phyloP scores from a whole-genome alignment of 73 alveolate genomes.

The Uronychia setigera region DNA sequence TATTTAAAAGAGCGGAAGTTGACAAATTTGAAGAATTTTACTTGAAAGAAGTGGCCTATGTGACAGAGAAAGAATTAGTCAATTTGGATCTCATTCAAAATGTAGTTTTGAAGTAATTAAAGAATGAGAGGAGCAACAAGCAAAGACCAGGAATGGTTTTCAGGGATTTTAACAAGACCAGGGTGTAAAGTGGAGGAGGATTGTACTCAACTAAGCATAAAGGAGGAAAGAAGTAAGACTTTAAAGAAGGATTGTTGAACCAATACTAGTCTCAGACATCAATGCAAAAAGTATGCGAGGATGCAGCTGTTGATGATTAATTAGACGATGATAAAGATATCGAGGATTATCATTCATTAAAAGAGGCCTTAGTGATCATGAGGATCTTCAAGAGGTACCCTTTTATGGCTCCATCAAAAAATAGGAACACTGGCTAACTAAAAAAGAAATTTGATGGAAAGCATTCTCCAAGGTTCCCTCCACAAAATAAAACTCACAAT shows the following conservation, averaged over 20 bases:
- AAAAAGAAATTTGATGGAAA: too few relatives aligned
- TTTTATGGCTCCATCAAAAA: not conserved
- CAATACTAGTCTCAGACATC: too few relatives aligned
- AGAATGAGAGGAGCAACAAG: slow-evolving; percentile 18
- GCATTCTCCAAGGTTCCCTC: too few relatives aligned
- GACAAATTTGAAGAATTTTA: slow-evolving; percentile 14
- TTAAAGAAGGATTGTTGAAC: too few relatives aligned
- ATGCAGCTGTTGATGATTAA: slow-evolving; percentile 17
- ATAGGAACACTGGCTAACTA: not conserved
- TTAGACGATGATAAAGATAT: slow-evolving; percentile 15
- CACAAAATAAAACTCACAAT: not conserved
- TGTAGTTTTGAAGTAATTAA: slow-evolving; percentile 5
- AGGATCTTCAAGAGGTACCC: not conserved
- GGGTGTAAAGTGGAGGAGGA: too few relatives aligned
- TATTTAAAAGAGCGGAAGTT: slow-evolving; percentile 57
- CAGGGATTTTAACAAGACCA: too few relatives aligned
- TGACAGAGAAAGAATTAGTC: slow-evolving; percentile 23
- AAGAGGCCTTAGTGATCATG: not conserved
- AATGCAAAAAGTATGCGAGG: not conserved
- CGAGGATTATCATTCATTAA: not conserved
- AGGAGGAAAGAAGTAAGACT: too few relatives aligned
- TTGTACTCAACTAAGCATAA: too few relatives aligned
- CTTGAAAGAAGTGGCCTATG: not conserved
- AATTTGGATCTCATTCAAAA: not conserved
- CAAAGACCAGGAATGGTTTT: slow-evolving; percentile 4